Base-by-base conservation (phyloP, 2,329 filamentous ascomycete species). In the Dichotomopilus funicola region DNA sequence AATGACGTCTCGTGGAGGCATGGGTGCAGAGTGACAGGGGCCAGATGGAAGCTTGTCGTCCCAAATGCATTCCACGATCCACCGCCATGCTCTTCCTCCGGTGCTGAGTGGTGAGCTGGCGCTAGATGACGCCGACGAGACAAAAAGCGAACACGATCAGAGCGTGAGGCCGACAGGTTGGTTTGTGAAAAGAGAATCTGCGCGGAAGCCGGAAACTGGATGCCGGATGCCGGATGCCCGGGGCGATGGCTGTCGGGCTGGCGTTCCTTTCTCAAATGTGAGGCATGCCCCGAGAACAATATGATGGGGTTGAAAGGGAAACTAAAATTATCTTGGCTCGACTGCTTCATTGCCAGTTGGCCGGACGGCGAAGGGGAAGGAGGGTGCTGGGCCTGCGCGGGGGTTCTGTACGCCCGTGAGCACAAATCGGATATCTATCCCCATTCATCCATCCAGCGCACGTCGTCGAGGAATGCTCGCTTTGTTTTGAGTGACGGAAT, bases 291-390 rank as follows among this genome's bases (percentile, higher is more conserved):
- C 36, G 49, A 37, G 31, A 42, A 31, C 33, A 50, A 37, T 13
- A 35, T 11, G 37, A 5, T 41, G 27, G 38, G 9, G 19, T 9
- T 19, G 36, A 5, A 38, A 34, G 36, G n/a, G 13, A n/a, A n/a
- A 33, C 10, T 31, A 41, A n/a, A 9, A 34, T 13, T 31, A 48
- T 5, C 38, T 9, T 43, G 45, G 33, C 45, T 50, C 41, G 35
- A 50, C 10, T 35, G 35, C 36, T 35, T 54, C 47, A 7, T n/a
- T 46, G 53, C 45, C 41, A 54, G 44, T 38, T 55, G 48, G 36
- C 48, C 37, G 5, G 13, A 9, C 37, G n/a, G 43, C 13, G 19
- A 11, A 13, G 13, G 27, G n/a, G 37, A n/a, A 36, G 11, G 46
- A 38, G 27, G 9, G 27, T 13, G 11, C 36, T 8, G 38, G 36